phyloP scores from a whole-genome alignment of 1,284 basidiomycete species.

The Vanrija sp. region DNA sequence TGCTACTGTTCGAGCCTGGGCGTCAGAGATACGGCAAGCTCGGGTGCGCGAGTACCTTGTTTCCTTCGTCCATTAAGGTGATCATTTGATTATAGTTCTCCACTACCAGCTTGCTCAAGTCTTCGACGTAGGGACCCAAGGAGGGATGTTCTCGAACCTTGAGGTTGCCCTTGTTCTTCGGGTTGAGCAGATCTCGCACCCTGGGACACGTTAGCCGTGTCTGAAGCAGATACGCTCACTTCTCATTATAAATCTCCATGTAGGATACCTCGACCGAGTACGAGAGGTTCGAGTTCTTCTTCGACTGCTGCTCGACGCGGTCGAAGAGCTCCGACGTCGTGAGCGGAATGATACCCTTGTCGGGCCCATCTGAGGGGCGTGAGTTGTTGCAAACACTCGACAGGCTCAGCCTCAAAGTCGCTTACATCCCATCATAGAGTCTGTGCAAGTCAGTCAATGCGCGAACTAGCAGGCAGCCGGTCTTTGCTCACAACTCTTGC shows the following conservation, averaged over 20 bases:
- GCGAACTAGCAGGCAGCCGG: constrained; percentile 1
- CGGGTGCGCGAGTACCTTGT: constrained; percentile 60
- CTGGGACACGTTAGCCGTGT: constrained; percentile 12
- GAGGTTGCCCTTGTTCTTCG: constrained; percentile 89
- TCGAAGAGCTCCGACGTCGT: constrained; percentile 90
- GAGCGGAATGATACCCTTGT: constrained; percentile 96
- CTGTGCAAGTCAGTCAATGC: constrained; percentile 25
- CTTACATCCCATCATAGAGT: constrained; percentile 97
- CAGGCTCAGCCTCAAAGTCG: constrained; percentile 27
- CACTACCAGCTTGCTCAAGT: constrained; percentile 89
- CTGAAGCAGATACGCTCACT: constrained; percentile 45
- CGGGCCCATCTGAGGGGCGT: constrained; percentile 68
- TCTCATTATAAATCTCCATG: constrained; percentile 97
- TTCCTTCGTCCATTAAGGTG: constrained; percentile 98
- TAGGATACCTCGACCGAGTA: constrained; percentile 96
- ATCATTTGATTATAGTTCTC: constrained; percentile 92
- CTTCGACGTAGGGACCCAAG: constrained; percentile 93
- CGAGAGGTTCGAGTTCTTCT: constrained; percentile 63
- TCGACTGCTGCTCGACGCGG: constrained; percentile 67
- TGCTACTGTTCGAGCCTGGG: constrained; percentile 79
- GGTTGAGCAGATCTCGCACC: constrained; percentile 89
- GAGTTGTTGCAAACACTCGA: background rate
- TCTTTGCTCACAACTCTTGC: constrained; percentile 41
- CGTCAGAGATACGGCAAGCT: background rate
- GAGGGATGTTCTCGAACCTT: constrained; percentile 94